Conservation (phyloP, 805 yeast species). For the Kluyveromyces dobzhanskii region DNA sequence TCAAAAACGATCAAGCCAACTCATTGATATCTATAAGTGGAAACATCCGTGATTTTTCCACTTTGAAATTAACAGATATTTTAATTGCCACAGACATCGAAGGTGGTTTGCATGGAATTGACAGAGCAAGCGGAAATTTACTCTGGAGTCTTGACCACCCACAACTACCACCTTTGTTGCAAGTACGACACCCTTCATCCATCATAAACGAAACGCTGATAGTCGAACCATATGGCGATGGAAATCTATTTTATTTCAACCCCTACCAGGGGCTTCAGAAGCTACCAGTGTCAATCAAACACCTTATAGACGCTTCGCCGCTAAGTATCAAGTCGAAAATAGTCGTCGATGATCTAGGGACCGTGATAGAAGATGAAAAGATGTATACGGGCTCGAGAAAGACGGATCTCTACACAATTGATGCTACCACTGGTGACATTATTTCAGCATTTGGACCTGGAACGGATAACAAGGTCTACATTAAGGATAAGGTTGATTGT, state of each 20-base stretch:
- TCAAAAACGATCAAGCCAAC: neutral
- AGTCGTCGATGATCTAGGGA: constrained; percentile 37
- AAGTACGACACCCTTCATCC: constrained; percentile 14
- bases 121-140: constrained; percentile 63
- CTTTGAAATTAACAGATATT: constrained; percentile 16
- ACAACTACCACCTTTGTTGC: constrained; percentile 18
- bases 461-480: constrained; percentile 24
- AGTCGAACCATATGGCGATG: constrained; percentile 85
- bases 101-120: constrained; percentile 77
- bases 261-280: constrained; percentile 66
- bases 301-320: constrained; percentile 76
- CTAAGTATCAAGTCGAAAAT: constrained; percentile 47
- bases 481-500: constrained; percentile 9
- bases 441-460: constrained; percentile 59
- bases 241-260: constrained; percentile 73
- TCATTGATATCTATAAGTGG: constrained; percentile 5
- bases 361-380: constrained; percentile 49
- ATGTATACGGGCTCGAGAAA: constrained; percentile 79
- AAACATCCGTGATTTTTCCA: constrained; percentile 1
- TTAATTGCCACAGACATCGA: constrained; percentile 74
- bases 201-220: constrained; percentile 51
- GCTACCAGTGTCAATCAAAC: constrained; percentile 72
- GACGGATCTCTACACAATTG: constrained; percentile 67
- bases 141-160: constrained; percentile 68
- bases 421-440: constrained; percentile 67